A percentile compares a stretch with the other conserved stretches of the same genome.
These are phyloP conservation scores for Porphyra umbilicalis DNA, from an alignment of 31 red algal species.

Conservation along the genomic window DNA sequence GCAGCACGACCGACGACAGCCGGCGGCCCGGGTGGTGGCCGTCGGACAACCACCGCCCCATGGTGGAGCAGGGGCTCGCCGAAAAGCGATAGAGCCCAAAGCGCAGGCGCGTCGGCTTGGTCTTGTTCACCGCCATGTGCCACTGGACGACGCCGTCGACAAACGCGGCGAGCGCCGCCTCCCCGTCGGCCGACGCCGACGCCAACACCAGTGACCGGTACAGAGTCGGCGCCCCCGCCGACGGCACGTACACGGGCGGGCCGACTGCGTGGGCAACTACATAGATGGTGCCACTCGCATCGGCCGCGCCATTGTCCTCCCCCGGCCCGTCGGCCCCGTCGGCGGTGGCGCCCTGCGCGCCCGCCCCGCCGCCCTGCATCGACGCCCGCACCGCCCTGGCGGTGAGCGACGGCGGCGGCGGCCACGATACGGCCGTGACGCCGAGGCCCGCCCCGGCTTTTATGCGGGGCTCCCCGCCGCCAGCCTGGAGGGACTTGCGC, in stretches of 20 bases:
- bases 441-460: too few species aligned
- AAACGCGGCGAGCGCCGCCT: not conserved
- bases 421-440: conserved; percentile 7
- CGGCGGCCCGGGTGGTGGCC: conserved; percentile 38
- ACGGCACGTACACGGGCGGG: not conserved
- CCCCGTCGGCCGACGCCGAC: not conserved
- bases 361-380: not conserved
- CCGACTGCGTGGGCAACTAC: conserved; percentile 7
- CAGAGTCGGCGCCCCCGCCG: not conserved
- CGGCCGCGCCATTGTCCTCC: not conserved
- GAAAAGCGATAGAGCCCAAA: conserved; percentile 13
- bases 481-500: too few species aligned
- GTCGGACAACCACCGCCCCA: conserved; percentile 41
- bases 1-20: conserved; percentile 50
- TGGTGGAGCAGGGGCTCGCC: not conserved
- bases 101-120: not conserved
- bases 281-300: conserved; percentile 1
- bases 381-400: not conserved
- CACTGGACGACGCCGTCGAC: not conserved
- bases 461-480: too few species aligned
- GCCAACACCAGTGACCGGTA: not conserved
- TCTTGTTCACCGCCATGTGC: not conserved
- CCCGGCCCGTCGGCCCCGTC: not conserved
- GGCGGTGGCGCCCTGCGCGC: not conserved
- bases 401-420: conserved; percentile 12